Evolutionary conservation across 176 grass and related monocot genomes (phyloP), one percentile per base, ranked within the genome.

Genomic region (Cymbopogon citratus): DNA sequence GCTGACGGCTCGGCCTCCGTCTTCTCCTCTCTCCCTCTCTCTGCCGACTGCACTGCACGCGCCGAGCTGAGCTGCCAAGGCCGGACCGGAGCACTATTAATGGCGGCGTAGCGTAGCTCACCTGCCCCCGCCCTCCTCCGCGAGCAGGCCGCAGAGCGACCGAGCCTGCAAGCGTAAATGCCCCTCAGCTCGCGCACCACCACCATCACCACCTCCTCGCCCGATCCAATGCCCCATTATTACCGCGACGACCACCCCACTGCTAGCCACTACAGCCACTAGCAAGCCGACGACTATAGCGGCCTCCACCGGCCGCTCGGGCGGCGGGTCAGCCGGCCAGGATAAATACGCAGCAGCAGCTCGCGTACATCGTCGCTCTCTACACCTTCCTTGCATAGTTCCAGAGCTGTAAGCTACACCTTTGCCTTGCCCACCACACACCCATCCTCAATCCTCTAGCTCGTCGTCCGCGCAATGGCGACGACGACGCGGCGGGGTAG

Each of bases 51-150:
- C 56, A 25, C 56, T 60, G 56, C 56, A 60, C n/a, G 56, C 9
- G 56, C n/a, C 54, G 54, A 59, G 54, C 46, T 49, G 46, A 49
- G 1, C 46, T 44, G 68, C 82, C 60, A 48, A 62, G 48, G 44
- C 24, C 56, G 57, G 68, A 74, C 24, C 56, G 57, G 68, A 74
- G 51, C 62, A 19, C 78, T 78, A 86, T 90, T 90, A 90, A 90
- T 90, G 88, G 88, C 67, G 88, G 59, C 67, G 84, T 83, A 90
- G 87, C 67, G 18, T 43, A 71, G 65, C 65, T 69, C 77, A 72
- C 78, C 66, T 77, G 83, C 43, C 71, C 14, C 18, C 39, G 11
- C 13, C 62, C 9, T 16, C 2, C 19, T 18, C 71, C 40, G 31
- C 66, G 70, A 38, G n/a, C 54, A 0, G 4, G 19, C 27, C 46